Base-by-base conservation (phyloP, 768 basidiomycete genomes). In the Leccinum aurantiacum region DNA sequence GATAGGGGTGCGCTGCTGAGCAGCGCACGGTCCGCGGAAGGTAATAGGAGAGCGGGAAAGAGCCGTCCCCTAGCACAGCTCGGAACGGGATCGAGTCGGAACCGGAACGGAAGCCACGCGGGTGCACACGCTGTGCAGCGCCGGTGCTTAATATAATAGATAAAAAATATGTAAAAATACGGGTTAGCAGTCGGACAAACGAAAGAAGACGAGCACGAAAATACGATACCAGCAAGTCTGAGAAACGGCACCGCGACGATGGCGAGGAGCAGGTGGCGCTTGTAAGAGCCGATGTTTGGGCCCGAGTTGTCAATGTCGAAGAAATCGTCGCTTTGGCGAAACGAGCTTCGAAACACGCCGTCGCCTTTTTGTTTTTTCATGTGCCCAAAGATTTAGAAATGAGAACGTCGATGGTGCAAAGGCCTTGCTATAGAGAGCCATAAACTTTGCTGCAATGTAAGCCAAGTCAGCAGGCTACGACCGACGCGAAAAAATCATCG, bases 301-400 rank as follows among this genome's bases (percentile, higher is more conserved):
- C 57, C 56, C 4, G 59, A 61, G 35, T 63, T 59, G 1, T 74
- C 69, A 47, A 74, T 71, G 44, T 73, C 71, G 54, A 71, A 74
- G 51, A 66, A 69, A 41, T 73, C 73, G 46, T 74, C 71, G 5
- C 49, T 57, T 58, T 73, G 71, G 13, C 71, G 73, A 49, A 73
- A 74, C 22, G 69, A 69, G 24, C 67, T 74, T 29, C 61, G 62
- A 22, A 73, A 49, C 3, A 71, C 49, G 6, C 71, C 71, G 1
- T 73, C 69, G 14, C 66, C 71, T 72, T 19, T 17, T 17, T 53
- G 35, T 8, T 27, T 29, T 6, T 29, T 35, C 10, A 6, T 47
- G 37, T 17, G 37, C 37, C 38, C 6, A 1, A 56, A 35, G 22
- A 29, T n/a, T 53, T n/a, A 53, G 27, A 41, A 38, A 46, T 55